Evolutionary conservation across 1,284 basidiomycete species (phyloP), one percentile per base, ranked within the genome.

Genomic region (Xerocomus amazonicus): DNA sequence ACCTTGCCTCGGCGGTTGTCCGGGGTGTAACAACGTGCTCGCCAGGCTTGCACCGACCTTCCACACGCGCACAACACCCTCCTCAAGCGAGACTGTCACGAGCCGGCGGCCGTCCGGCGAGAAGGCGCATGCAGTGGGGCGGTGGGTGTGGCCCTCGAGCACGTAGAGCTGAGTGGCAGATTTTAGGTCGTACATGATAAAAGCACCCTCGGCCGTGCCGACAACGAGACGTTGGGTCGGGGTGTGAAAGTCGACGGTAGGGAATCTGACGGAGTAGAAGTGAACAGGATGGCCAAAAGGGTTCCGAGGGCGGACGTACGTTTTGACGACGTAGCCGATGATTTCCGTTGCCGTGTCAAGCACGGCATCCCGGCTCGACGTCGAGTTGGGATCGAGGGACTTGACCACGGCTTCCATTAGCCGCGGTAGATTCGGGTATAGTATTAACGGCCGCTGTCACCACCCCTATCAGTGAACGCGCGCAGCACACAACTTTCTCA

Each of bases 121-220:
- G 67, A 97, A 98, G 48, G 84, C 88, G 55, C 90, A 85, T 0
- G 90, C 91, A 0, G 87, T 80, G 6, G 92, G 81, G 0, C 80
- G 73, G 57, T 84, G 83, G 59, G 83, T 84, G 72, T 97, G 95
- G 0, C 91, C 88, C 61, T 98, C 95, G 9, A 99, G 81, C 0
- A 99, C 91, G 64, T 97, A 98, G 7, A 99, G 74, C 10, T 96
- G 81, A 2, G 92, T 97, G 0, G 93, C 94, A 0, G 94, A 94
- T 70, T 97, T 97, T 45, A 99, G 78, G 63, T 99, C 97, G 67
- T 97, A 98, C 83, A 98, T 92, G 57, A 98, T 84, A 41, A 93
- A 84, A 0, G 90, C 89, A 0, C 94, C 93, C 69, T 99, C 97
- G 55, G 83, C 84, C 0, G 96, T 97, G 0, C 97, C 97, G 0